phyloP scores from a whole-genome alignment of 805 yeast species.

The Candida lessepsii region DNA sequence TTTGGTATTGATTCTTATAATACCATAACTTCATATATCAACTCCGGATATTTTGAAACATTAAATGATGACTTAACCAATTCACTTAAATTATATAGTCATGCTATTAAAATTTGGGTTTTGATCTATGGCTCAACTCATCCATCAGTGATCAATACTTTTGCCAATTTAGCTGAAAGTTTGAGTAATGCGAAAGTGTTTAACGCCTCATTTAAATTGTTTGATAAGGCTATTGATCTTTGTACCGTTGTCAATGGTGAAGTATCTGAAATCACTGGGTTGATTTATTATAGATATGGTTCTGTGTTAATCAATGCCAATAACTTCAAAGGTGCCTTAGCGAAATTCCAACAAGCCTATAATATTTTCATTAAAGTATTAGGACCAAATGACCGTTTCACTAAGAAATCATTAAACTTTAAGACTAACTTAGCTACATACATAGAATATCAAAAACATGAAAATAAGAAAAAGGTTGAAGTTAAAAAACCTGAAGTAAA shows the following conservation, averaged over 20 bases:
- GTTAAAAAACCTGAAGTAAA: constrained; percentile 10
- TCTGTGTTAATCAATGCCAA: constrained; percentile 48
- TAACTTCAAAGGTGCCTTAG: constrained; percentile 56
- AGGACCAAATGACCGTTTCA: constrained; percentile 66
- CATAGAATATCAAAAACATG: constrained; percentile 43
- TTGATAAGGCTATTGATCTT: constrained; percentile 51
- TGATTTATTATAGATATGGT: constrained; percentile 59
- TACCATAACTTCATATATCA: constrained; percentile 66
- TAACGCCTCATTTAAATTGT: constrained; percentile 50
- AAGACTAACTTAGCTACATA: constrained; percentile 54
- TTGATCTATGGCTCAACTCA: constrained; percentile 60
- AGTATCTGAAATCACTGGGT: constrained; percentile 59
- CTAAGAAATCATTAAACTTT: constrained; percentile 69
- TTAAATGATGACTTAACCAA: constrained; percentile 56
- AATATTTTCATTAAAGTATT: constrained; percentile 53
- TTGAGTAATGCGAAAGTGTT: constrained; percentile 52
- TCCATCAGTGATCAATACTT: constrained; percentile 65
- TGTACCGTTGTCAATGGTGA: constrained; percentile 55
- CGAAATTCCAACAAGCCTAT: constrained; percentile 55
- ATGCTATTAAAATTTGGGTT: constrained; percentile 60
- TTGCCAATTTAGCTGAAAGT: constrained; percentile 59
- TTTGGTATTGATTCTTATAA: constrained; percentile 80
- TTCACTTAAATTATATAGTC: constrained; percentile 59
- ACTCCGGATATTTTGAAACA: constrained; percentile 72
- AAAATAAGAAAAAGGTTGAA: constrained; percentile 9